Evolutionary conservation across 371 early-diverging fungal species (phyloP), one percentile per base, ranked within the genome.

Genomic region (Rhizopus arrhizus): DNA sequence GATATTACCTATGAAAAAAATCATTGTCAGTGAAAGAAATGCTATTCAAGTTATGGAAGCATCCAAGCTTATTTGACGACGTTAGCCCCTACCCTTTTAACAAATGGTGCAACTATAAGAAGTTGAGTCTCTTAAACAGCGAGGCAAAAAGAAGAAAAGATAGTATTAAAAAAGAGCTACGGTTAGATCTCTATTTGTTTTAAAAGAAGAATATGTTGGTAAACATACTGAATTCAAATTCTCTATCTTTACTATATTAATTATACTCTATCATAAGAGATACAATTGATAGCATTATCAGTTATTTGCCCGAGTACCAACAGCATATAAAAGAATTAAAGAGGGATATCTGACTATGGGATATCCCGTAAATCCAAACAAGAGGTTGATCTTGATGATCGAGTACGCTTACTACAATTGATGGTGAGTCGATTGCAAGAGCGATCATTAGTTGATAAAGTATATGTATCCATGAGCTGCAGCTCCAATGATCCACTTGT

Each of bases 291-390:
- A 54, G 31, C 22, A 54, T 54, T 5, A 42, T 54, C 22, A 54
- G 31, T 31, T 29, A 42, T 54, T 29, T 54, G 40, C 42, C 28
- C 3, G 42, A 54, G 13, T 54, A 54, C 42, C 43, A 54, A 54
- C 43, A 10, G 12, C 34, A 52, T 3, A 51, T 52, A 42, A 12
- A 59, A 52, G 28, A 2, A 35, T 45, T 59, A 53, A 59, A 52
- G 59, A 43, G 36, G 50, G 45, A 16, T 53, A 52, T 45, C 16
- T 51, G 32, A 42, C 52, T 11, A 43, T 59, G 35, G 59, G 52
- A 59, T 59, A 59, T 59, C 59, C 43, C 51, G 59, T 35, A 59
- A 52, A 53, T 59, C 53, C 35, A 59, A 52, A 45, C 41, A 59
- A 52, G 45, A 59, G 0, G 29, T 34, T 43, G 53, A 59, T 45